Evolutionary conservation across 2,329 filamentous ascomycete genomes (phyloP), one percentile per base, ranked within the genome.

Genomic region (Biscogniauxia sp.): DNA sequence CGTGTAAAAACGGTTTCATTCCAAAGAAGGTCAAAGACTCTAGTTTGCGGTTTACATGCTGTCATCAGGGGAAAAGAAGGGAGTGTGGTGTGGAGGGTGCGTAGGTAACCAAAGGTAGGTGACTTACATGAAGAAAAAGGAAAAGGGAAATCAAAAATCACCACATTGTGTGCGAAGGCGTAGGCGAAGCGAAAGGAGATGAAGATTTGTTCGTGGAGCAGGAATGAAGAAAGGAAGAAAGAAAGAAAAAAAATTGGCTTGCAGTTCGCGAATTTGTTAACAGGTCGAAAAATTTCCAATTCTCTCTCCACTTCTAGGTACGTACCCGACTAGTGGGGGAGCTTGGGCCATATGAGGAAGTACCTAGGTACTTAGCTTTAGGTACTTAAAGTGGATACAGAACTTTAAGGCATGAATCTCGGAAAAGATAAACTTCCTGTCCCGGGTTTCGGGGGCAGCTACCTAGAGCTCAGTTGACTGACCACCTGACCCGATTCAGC

Each of bases 1-100:
- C 91, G 90, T 94, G 88, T 86, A 88, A 91, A 87, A 86, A 83
- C 86, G 77, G 88, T 94, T 93, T 93, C 91, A 94, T 89, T 84
- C 87, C 83, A 76, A 75, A 76, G 81, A 89, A 88, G 70, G 70
- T 96, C 92, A 95, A 95, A 96, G 92, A 96, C 92, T 96, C 92
- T 96, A 96, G 78, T 77, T 80, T 82, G 88, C 85, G 89, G 90
- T 92, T 88, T 84, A 83, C 80, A 82, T 76, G 77, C 79, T 92
- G 88, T 93, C 91, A 94, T 94, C 91, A 80, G 73, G 67, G 67
- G 53, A 32, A 49, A 53, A 52, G 60, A 19, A 53, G 54, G 55
- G 9, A 70, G 11, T 9, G 11, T 9, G 28, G 28, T 2, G 9
- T 9, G 28, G 28, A 32, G 23, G 23, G 9, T 7, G 28, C 28